Conservation (phyloP, 2,329 filamentous ascomycete genomes). For the Cercospora beticola region DNA sequence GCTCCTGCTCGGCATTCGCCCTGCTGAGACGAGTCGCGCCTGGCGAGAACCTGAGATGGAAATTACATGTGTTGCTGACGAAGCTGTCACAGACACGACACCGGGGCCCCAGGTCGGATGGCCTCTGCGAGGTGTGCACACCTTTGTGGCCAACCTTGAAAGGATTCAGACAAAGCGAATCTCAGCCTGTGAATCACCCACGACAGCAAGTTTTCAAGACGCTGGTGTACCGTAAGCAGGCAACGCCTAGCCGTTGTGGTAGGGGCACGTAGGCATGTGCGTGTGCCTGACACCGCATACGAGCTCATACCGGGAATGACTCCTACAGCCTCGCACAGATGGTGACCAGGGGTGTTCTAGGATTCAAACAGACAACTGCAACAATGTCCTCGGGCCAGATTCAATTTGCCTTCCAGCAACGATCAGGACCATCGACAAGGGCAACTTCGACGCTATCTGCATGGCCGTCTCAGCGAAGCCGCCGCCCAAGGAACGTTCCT, state of each 20-base stretch:
- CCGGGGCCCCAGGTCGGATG: not conserved
- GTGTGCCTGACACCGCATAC: not conserved
- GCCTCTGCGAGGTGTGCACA: not conserved
- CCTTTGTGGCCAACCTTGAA: not conserved
- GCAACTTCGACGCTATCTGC: not conserved
- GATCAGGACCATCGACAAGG: not conserved
- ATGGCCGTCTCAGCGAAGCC: not conserved
- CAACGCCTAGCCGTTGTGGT: not conserved
- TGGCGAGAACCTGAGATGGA: not conserved
- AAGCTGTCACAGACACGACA: not conserved
- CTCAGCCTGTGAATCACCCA: not conserved
- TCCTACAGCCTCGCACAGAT: not conserved
- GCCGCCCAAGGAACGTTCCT: not conserved
- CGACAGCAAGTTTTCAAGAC: not conserved
- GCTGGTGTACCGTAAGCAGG: not conserved
- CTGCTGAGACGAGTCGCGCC: not conserved
- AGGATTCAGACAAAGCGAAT: not conserved
- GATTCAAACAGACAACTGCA: not conserved
- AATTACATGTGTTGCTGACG: not conserved
- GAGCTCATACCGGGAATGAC: not conserved
- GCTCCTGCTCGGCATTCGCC: not conserved
- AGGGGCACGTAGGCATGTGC: not conserved
- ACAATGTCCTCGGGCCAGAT: not conserved
- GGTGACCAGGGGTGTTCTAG: not conserved
- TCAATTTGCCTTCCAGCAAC: not conserved